Conservation (phyloP, 2,329 filamentous ascomycete species). For the Diaporthe velutina region DNA sequence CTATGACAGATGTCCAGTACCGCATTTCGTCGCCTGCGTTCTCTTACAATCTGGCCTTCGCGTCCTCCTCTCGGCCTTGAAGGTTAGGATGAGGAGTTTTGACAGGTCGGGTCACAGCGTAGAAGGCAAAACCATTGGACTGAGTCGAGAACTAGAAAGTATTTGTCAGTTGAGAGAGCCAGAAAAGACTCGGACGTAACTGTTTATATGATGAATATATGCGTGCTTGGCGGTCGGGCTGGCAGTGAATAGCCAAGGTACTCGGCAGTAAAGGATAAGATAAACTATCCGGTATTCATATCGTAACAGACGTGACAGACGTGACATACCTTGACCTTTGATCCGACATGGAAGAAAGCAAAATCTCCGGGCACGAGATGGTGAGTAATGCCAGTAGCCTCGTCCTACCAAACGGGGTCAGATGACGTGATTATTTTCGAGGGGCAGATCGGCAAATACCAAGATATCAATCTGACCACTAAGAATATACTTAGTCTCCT, state of each 20-base stretch:
- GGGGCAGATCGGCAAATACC: background rate
- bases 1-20: background rate
- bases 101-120: background rate
- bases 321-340: background rate
- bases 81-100: background rate
- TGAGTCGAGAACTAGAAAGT: background rate
- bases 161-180: background rate
- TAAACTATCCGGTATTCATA: fast-evolving
- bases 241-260: background rate
- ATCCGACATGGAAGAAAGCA: conserved; percentile 18
- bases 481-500: conserved; percentile 8
- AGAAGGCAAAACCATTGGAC: conserved; percentile 10
- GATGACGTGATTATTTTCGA: background rate
- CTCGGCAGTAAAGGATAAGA: too few species aligned
- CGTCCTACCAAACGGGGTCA: background rate
- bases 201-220: background rate
- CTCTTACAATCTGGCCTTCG: background rate
- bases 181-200: background rate
- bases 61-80: background rate
- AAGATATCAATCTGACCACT: background rate
- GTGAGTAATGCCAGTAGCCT: conserved; percentile 14
- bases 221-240: background rate
- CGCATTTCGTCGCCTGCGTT: background rate
- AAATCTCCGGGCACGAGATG: conserved; percentile 19
- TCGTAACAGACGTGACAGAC: background rate